phyloP scores from a whole-genome alignment of 192 early-diverging fungal genomes.

The Linnemannia schmuckeri region DNA sequence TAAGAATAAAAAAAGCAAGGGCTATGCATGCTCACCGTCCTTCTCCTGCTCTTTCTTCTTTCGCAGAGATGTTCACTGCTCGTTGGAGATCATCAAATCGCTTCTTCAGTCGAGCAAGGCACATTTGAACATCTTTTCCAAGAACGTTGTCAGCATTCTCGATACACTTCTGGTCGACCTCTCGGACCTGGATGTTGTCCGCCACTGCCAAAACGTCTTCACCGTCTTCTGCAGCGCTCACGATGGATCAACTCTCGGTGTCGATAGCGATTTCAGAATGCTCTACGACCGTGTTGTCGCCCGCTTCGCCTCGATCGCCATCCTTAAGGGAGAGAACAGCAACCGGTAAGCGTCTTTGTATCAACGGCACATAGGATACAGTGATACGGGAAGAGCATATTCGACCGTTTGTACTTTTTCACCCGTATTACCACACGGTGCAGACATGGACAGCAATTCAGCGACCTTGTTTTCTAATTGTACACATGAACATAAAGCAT shows the following conservation, averaged over 20 bases:
- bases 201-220: conserved; percentile 50
- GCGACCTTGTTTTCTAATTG: neutral
- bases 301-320: conserved; percentile 64
- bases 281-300: conserved; percentile 70
- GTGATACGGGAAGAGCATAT: neutral
- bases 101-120: conserved; percentile 78
- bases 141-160: conserved; percentile 81
- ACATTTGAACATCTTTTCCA: conserved; percentile 87
- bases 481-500: neutral
- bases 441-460: neutral
- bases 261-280: conserved; percentile 72
- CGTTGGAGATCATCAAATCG: conserved; percentile 80
- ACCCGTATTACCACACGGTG: neutral
- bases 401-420: neutral
- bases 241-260: conserved; percentile 76
- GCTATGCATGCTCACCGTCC: neutral
- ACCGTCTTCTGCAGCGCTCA: conserved; percentile 84
- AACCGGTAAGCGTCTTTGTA: conserved; percentile 28
- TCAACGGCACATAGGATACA: neutral
- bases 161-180: conserved; percentile 50
- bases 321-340: conserved; percentile 34
- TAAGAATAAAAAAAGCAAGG: neutral
- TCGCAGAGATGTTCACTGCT: conserved; percentile 70
- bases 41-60: conserved; percentile 4
- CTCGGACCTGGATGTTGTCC: conserved; percentile 45